These are phyloP conservation scores for Fraxinus xanthoxyloides DNA, from an alignment of 305 asterid species.

Conservation along the genomic window DNA sequence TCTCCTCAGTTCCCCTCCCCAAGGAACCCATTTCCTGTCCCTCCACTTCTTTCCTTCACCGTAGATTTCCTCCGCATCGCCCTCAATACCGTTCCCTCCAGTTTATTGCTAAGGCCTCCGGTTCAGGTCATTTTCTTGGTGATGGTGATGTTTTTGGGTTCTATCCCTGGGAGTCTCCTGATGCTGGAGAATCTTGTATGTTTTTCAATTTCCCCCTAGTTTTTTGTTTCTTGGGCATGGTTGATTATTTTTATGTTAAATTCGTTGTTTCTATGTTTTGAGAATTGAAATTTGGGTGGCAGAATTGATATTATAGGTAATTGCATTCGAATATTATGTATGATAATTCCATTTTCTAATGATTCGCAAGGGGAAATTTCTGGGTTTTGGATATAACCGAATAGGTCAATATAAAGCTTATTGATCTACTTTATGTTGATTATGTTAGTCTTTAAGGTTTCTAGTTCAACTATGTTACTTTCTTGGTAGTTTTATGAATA, in stretches of 20 bases:
- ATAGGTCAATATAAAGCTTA: not conserved
- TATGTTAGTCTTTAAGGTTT: not conserved
- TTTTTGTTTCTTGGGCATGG: not conserved
- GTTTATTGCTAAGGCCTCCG: slow-evolving; percentile 32
- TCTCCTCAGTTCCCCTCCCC: slow-evolving; percentile 33
- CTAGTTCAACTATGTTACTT: not conserved
- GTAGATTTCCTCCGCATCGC: slow-evolving; percentile 28
- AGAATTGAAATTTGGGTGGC: not conserved
- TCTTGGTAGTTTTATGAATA: not conserved
- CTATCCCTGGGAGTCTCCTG: slow-evolving; percentile 55
- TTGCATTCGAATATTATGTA: not conserved
- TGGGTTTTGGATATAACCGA: not conserved
- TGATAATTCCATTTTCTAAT: not conserved
- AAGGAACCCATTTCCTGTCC: slow-evolving; percentile 30
- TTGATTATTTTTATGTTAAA: too few species aligned
- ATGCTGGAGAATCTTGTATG: slow-evolving; percentile 38
- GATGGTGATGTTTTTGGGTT: slow-evolving; percentile 45
- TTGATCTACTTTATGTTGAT: not conserved
- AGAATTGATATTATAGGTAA: not conserved
- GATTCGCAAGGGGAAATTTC: not conserved
- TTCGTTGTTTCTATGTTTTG: not conserved
- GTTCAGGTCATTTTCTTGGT: slow-evolving; percentile 39
- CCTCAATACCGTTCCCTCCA: slow-evolving; percentile 27
- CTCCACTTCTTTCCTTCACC: slow-evolving; percentile 34
- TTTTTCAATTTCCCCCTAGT: not conserved